Base-by-base conservation (phyloP, 306 rosid genomes). In the Potentilla sterilis region DNA sequence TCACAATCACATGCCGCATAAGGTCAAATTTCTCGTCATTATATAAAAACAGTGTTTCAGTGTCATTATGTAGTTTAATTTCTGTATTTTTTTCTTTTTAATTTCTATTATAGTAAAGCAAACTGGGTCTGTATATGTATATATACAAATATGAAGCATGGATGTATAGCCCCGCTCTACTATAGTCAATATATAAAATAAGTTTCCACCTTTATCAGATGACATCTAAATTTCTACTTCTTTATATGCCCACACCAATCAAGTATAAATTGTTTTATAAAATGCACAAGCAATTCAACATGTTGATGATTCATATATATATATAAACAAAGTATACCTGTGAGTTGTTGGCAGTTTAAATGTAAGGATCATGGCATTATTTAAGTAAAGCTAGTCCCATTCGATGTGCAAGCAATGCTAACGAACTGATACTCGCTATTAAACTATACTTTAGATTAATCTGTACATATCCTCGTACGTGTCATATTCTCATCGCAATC, bases 321-420 rank as follows among this genome's bases (percentile, higher is more conserved):
- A 49, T 67, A 15, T 1, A 43, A 43, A 9, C 49, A 44, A 44
- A 44, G 49, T 44, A 44, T 44, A 12, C 4, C 0, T 12, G 49
- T 44, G 5, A 44, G 49, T 44, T 11, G 15, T 12, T 44, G 78
- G 83, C 21, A 55, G 86, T 83, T 81, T 75, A 81, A 83, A 82
- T 44, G 85, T 77, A 67, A 58, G 70, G 63, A 66, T 80, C 85
- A 78, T 43, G 44, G n/a, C 32, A 64, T 69, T 76, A 43, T 57
- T 52, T 58, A 67, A 68, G 48, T 58, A 5, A 44, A 43, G 44
- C 22, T 4, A 15, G 15, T 48, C 0, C 15, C 49, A 44, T 44
- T 44, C 14, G 16, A 44, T 11, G 49, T 10, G 16, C 15, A 2
- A 44, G 49, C 14, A 44, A 44, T 2, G 49, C 46, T 42, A 0